Evolutionary conservation across 2,329 filamentous ascomycete genomes (phyloP), one percentile per base, ranked within the genome.

Genomic region (Fusarium sp.): DNA sequence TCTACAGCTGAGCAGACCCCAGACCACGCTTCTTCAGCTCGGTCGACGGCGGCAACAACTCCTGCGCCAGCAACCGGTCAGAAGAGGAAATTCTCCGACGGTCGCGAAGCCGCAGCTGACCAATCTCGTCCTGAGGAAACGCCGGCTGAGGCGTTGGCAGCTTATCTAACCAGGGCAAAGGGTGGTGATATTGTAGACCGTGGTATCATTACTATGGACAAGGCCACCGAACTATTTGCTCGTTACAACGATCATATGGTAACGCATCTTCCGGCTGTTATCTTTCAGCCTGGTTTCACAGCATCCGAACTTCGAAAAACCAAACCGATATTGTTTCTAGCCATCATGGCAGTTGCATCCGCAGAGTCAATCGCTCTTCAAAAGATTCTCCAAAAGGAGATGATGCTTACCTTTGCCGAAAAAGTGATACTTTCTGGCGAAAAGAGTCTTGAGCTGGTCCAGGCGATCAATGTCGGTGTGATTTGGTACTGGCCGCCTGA

Each of bases 401-500:
- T 93, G 57, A 91, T 93, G 81, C 88, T 89, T 65, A 82, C 89
- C 12, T 86, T 96, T 56, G 92, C 92, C 4, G 90, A 96, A 44
- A 89, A 88, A 69, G 85, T 95, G 40, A 86, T 96, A 70, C 82
- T 93, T 31, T 86, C 87, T 8, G 93, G 92, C 13, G 89, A 93
- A 72, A 97, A 97, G 82, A 92, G 88, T 36, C 80, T 97, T 18
- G 94, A 97, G 77, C 83, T 97, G 8, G 88, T 97, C 10, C 94
- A 97, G 79, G 88, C 92, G 3, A 81, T 97, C 40, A 86, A 92
- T 60, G 82, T 97, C 5, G 84, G 88, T 8, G 88, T 90, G n/a
- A 86, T 94, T 20, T 97, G 93, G 92, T 97, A 97, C 77, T 89
- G 89, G 77, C 92, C 93, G 16, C 93, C 93, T 0, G 90, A 95